Percentiles rank a stretch among this genome's conserved stretches.
Evolutionary conservation across 306 rosid species (phyloP).

Genomic region (Prosopis cineraria): DNA sequence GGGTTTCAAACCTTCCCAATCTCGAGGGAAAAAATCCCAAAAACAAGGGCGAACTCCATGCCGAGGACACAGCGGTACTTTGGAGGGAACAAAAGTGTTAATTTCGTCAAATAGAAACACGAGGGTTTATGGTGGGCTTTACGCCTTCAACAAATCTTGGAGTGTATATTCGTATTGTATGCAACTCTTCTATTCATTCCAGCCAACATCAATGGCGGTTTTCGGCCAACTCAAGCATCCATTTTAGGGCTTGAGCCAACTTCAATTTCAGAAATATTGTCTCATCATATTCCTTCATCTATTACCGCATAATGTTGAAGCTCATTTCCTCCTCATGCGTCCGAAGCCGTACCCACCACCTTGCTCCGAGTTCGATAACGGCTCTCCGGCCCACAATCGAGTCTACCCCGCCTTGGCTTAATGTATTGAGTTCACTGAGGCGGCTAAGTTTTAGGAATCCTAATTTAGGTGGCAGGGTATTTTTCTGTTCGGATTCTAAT

Average conservation of each 20-base stretch:
- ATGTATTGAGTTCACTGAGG: slow-evolving; percentile 53
- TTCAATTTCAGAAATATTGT: slow-evolving; percentile 7
- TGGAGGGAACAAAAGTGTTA: not conserved
- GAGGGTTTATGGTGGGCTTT: slow-evolving; percentile 92
- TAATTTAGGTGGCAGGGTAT: slow-evolving; percentile 47
- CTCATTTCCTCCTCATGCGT: slow-evolving; percentile 55
- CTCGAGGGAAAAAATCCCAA: no score
- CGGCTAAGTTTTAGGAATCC: slow-evolving; percentile 40
- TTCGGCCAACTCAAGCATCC: slow-evolving; percentile 11
- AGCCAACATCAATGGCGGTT: slow-evolving; percentile 55
- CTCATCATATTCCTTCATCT: slow-evolving; percentile 1
- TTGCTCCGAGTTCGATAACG: slow-evolving; percentile 39
- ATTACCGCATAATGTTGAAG: slow-evolving; percentile 67
- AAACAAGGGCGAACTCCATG: not conserved
- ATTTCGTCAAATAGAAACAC: slow-evolving; percentile 25
- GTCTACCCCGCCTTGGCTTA: slow-evolving; percentile 52
- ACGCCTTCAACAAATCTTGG: not conserved
- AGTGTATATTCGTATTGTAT: not conserved
- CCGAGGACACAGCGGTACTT: slow-evolving; percentile 26
- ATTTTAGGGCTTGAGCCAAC: slow-evolving; percentile 27
- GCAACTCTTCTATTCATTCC: not conserved
- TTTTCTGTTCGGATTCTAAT: slow-evolving; percentile 82
- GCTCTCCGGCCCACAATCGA: slow-evolving; percentile 48
- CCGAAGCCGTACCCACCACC: slow-evolving; percentile 44
- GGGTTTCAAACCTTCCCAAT: not conserved